A percentile compares a stretch with the other conserved stretches of the same genome.
phyloP scores from a whole-genome alignment of 2,329 filamentous ascomycete species.

The Sclerotinia sclerotiorum region DNA sequence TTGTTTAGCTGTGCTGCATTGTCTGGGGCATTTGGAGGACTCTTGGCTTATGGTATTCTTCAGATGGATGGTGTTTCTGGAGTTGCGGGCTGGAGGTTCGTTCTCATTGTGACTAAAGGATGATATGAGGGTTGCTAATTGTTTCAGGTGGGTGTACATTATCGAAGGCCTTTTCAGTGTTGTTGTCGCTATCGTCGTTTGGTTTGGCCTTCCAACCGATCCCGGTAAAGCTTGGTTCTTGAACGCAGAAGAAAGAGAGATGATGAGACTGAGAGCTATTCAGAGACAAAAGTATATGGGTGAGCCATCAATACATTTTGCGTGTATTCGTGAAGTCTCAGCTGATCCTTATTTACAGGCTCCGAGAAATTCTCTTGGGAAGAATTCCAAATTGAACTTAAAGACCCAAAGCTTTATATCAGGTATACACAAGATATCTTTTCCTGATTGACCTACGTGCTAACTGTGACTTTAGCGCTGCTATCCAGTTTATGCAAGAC shows the following conservation, averaged over 20 bases:
- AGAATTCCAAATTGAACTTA: conserved; percentile 49
- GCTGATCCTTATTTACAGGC: conserved; percentile 11
- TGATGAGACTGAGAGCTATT: conserved; percentile 51
- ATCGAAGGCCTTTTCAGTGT: conserved; percentile 51
- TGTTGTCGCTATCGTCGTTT: conserved; percentile 46
- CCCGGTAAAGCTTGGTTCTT: conserved; percentile 51
- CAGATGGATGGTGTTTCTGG: conserved; percentile 49
- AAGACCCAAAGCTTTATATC: conserved; percentile 53
- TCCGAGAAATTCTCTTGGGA: conserved; percentile 52
- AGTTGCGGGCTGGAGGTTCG: conserved; percentile 49
- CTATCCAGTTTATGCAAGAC: conserved; percentile 30
- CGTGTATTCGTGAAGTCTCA: not conserved
- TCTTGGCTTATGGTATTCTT: conserved; percentile 52
- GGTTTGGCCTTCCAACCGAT: conserved; percentile 50
- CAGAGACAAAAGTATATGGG: conserved; percentile 47
- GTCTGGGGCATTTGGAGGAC: conserved; percentile 52
- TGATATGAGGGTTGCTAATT: not conserved
- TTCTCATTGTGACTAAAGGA: conserved; percentile 37
- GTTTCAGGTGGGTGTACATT: conserved; percentile 46
- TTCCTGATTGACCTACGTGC: no score
- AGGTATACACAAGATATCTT: conserved; percentile 13
- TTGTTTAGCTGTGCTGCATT: conserved; percentile 55
- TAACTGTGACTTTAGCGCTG: conserved; percentile 38
- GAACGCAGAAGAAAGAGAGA: conserved; percentile 48
- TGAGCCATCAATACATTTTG: not conserved